Conservation (phyloP, 306 rosid species). For the Luffa aegyptiaca region DNA sequence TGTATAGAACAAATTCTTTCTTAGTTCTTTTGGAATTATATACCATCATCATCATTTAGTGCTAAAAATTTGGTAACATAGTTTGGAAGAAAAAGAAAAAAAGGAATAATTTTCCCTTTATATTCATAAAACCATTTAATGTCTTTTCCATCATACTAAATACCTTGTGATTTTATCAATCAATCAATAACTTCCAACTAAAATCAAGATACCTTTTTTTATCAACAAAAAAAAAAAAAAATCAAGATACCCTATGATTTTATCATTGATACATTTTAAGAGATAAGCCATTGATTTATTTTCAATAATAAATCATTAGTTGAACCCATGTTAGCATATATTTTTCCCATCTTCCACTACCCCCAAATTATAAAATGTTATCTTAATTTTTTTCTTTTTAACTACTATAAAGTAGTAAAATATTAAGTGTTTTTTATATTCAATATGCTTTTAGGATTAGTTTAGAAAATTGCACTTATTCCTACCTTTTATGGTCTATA, state of each 20-base stretch:
- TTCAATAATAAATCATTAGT: constrained; percentile 2
- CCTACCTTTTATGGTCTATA: neutral
- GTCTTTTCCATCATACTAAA: neutral
- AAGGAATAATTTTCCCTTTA: neutral
- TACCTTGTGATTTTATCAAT: neutral
- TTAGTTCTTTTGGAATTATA: neutral
- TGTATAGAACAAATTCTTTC: neutral
- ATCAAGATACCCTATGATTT: neutral
- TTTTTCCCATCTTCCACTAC: neutral
- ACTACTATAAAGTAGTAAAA: neutral
- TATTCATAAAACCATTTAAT: neutral
- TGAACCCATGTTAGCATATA: neutral
- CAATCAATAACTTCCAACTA: neutral
- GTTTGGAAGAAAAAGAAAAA: neutral
- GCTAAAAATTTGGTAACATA: neutral
- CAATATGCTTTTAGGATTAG: neutral
- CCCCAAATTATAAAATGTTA: neutral
- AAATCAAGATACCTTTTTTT: neutral
- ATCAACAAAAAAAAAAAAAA: no score
- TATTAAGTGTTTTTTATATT: neutral
- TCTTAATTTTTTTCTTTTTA: neutral
- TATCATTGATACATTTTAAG: neutral
- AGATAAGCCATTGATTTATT: neutral
- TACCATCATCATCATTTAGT: neutral
- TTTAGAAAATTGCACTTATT: neutral